A percentile compares a stretch with the other conserved stretches of the same genome.
Evolutionary conservation across 2,329 filamentous ascomycete genomes (phyloP).

Genomic region (Fusarium udum): DNA sequence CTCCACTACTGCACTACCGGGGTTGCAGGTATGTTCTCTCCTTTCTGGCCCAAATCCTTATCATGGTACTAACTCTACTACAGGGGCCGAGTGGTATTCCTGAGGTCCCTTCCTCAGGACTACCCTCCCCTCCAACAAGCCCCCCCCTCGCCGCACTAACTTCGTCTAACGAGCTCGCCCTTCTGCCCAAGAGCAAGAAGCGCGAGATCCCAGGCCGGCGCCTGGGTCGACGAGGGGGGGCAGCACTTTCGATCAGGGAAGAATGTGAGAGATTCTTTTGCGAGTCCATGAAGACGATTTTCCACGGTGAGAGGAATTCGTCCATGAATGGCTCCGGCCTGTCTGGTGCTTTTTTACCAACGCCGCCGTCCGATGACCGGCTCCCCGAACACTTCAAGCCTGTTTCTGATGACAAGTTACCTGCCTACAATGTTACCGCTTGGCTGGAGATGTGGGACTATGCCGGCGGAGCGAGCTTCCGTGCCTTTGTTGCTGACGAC

Average conservation of each 20-base stretch:
- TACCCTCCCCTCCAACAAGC: constrained; percentile 86
- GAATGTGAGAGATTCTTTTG: constrained; percentile 99
- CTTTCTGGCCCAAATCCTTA: neutral
- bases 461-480: constrained; percentile 82
- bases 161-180: constrained; percentile 72
- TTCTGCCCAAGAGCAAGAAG: constrained; percentile 66
- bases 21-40: constrained; percentile 71
- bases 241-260: constrained; percentile 95
- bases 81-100: constrained; percentile 92
- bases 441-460: constrained; percentile 90
- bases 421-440: constrained; percentile 58
- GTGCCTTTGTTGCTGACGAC: constrained; percentile 81
- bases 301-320: constrained; percentile 93
- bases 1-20: constrained; percentile 97
- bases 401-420: constrained; percentile 41
- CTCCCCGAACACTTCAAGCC: constrained; percentile 50
- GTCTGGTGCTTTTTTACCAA: constrained; percentile 74
- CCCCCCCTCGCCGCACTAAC: constrained; percentile 85
- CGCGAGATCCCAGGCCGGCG: constrained; percentile 54
- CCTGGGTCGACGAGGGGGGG: constrained; percentile 79
- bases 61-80: constrained; percentile 25
- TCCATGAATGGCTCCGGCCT: constrained; percentile 83
- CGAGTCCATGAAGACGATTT: constrained; percentile 91
- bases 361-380: constrained; percentile 63
- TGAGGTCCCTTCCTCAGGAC: constrained; percentile 87